phyloP scores from a whole-genome alignment of 2,329 filamentous ascomycete species.

The Hypocrella siamensis region DNA sequence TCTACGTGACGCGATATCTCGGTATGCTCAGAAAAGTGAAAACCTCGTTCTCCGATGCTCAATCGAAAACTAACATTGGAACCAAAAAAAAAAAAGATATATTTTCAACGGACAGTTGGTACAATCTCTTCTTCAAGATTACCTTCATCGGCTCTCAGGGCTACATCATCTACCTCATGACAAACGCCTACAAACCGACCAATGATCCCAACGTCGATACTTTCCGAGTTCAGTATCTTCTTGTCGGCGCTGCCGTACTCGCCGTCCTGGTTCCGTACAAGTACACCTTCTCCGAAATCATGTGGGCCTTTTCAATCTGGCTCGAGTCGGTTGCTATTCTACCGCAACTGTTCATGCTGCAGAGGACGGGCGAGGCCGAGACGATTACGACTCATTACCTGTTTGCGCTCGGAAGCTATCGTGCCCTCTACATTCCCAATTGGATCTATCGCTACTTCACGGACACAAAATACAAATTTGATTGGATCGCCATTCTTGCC shows the following conservation, averaged over 20 bases:
- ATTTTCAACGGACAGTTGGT: conserved; percentile 69
- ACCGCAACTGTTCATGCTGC: conserved; percentile 94
- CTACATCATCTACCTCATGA: conserved; percentile 97
- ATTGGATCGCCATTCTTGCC: conserved; percentile 77
- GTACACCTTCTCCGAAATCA: conserved; percentile 70
- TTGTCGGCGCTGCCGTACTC: conserved; percentile 64
- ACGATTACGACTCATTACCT: conserved; percentile 99
- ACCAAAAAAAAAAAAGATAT: too few relatives aligned
- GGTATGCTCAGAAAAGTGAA: conserved; percentile 30
- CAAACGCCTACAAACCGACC: conserved; percentile 91
- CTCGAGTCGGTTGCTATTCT: conserved; percentile 92
- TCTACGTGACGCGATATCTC: conserved; percentile 88
- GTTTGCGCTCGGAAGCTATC: conserved; percentile 81
- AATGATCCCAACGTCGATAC: conserved; percentile 96
- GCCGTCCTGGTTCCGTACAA: conserved; percentile 73
- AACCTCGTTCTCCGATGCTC: not conserved
- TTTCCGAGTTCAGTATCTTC: conserved; percentile 89
- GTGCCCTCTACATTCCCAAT: conserved; percentile 94
- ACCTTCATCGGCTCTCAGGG: conserved; percentile 80
- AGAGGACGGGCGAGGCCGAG: conserved; percentile 93
- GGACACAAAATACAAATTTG: conserved; percentile 55
- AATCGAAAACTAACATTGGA: not conserved
- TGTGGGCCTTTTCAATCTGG: conserved; percentile 98
- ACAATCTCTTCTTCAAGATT: conserved; percentile 93
- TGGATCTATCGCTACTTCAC: conserved; percentile 86